A percentile compares a stretch with the other conserved stretches of the same genome.
Evolutionary conservation across 352 stramenopile species (phyloP).

Genomic region (Pythium monospermum): DNA sequence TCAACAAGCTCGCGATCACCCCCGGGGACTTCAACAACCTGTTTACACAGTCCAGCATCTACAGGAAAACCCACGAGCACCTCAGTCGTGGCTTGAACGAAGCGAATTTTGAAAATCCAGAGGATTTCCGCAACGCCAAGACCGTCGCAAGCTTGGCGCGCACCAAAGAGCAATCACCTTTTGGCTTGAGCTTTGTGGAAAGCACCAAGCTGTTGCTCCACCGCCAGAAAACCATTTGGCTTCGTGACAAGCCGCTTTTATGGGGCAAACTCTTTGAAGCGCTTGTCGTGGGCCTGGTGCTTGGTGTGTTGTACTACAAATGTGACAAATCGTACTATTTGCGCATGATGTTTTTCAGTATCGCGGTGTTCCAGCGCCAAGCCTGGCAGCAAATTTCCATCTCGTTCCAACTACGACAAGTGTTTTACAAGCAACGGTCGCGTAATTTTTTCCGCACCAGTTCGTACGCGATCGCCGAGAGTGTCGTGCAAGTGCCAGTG

Average conservation of each 20-base stretch:
- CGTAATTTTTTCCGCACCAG: constrained; percentile 50
- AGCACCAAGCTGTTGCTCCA: constrained; percentile 51
- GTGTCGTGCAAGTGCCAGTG: constrained; percentile 13
- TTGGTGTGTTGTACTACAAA: constrained; percentile 73
- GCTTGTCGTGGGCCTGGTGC: constrained; percentile 65
- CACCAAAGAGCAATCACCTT: constrained; percentile 47
- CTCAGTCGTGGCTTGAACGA: constrained; percentile 54
- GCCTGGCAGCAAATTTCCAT: constrained; percentile 71
- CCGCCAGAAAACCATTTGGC: constrained; percentile 62
- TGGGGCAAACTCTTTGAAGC: constrained; percentile 62
- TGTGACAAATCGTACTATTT: constrained; percentile 53
- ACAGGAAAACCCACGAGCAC: constrained; percentile 44
- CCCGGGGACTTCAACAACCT: constrained; percentile 49
- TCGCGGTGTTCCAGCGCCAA: constrained; percentile 64
- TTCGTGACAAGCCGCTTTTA: constrained; percentile 51
- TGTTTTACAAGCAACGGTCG: constrained; percentile 61
- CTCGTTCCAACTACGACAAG: constrained; percentile 41
- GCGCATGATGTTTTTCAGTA: constrained; percentile 70
- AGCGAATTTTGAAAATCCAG: constrained; percentile 45
- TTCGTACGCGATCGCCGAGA: constrained; percentile 33
- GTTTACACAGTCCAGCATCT: constrained; percentile 52
- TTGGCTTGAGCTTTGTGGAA: constrained; percentile 35
- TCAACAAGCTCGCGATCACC: constrained; percentile 21
- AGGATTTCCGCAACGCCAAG: constrained; percentile 56
- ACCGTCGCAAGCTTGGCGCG: constrained; percentile 38